Base-by-base conservation (phyloP, 768 basidiomycete species). In the Sutorius australiensis region DNA sequence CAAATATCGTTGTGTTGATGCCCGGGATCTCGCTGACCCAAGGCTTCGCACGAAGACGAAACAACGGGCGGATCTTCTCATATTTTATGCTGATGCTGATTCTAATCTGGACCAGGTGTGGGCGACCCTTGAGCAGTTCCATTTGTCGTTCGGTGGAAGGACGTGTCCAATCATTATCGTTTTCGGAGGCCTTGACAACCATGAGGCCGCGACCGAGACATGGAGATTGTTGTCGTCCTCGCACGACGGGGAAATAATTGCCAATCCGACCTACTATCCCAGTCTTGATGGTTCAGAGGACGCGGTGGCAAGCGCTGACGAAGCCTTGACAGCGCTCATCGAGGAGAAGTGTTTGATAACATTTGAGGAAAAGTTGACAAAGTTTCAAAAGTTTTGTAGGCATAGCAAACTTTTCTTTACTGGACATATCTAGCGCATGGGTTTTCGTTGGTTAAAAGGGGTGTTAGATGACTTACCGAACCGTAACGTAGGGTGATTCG, bases 111-210 rank as follows among this genome's bases (percentile, higher is more conserved):
- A 54, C 10, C 32, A 21, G 12, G 57, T 33, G n/a, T 61, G 62
- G 64, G 33, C 41, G 1, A 13, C 42, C 14, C 56, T 67, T 28
- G 43, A 61, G 38, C 51, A 39, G 12, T 67, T 66, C 27, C 38
- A 64, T 14, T 24, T 19, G 38, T 56, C 41, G 9, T 58, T 53
- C 32, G 53, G 65, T 37, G 65, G 62, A 10, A 47, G 56, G 28
- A 59, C 48, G 19, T 59, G 53, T 49, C 65, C 64, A 2, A 37
- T 62, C 6, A 60, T 66, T 47, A 36, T 66, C 44, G 56, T 66
- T 42, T 58, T 66, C 36, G 41, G 43, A 44, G 64, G 64, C 10
- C 49, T 66, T 17, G 53, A 56, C 17, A 51, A 31, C 39, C 53
- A 31, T 13, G 57, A 56, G 36, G 53, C 50, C 14, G 64, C 64